Percentiles rank a stretch among this genome's conserved stretches.
phyloP scores from a whole-genome alignment of 176 grass and related monocot genomes.

The Phoenix roebelenii region DNA sequence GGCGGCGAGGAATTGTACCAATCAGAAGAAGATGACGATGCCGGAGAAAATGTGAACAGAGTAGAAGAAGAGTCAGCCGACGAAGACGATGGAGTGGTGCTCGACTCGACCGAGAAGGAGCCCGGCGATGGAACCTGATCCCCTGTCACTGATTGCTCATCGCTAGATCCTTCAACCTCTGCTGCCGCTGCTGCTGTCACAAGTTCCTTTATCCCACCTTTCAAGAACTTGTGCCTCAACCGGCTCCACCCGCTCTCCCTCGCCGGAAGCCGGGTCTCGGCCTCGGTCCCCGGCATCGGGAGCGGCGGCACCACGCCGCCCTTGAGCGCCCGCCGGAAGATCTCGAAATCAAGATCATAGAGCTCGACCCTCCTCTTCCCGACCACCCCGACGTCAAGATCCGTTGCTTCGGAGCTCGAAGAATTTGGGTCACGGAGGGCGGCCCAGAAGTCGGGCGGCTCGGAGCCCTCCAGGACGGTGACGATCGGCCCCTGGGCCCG shows the following conservation, averaged over 20 bases:
- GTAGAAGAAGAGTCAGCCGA: conserved; percentile 11
- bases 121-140: neutral
- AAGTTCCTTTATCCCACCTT: conserved; percentile 1
- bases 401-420: neutral
- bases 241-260: conserved; percentile 15
- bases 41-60: conserved; percentile 20
- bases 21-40: conserved; percentile 30
- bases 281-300: neutral
- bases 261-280: neutral
- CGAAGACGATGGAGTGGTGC: conserved; percentile 34
- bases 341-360: conserved; percentile 49
- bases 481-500: conserved; percentile 32
- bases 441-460: conserved; percentile 29
- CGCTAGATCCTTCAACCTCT: neutral
- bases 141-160: neutral
- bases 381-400: conserved; percentile 10
- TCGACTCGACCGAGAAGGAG: conserved; percentile 15
- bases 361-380: conserved; percentile 41
- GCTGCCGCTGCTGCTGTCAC: conserved; percentile 1
- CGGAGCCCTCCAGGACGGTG: conserved; percentile 31
- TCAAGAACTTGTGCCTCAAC: conserved; percentile 10
- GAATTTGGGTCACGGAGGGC: conserved; percentile 6
- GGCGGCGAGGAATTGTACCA: conserved; percentile 35
- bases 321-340: conserved; percentile 33
- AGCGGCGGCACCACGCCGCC: neutral